Evolutionary conservation across 1,284 basidiomycete genomes (phyloP).

Genomic region (Sphaerobolus stellatus): DNA sequence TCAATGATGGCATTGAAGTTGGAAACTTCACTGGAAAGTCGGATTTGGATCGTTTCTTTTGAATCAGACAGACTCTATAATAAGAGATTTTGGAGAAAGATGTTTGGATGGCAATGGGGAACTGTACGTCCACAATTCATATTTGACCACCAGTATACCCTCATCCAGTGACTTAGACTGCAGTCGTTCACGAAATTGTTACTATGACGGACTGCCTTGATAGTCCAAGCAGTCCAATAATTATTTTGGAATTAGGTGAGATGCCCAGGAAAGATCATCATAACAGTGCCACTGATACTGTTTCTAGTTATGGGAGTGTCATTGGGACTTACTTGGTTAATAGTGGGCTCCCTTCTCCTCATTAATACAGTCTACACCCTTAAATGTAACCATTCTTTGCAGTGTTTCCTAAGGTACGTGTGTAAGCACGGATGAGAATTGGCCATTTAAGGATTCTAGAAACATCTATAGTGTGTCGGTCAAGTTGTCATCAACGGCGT

Average conservation of each 20-base stretch:
- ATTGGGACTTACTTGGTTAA: constrained; percentile 16
- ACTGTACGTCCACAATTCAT: constrained; percentile 13
- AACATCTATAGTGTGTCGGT: constrained; percentile 1
- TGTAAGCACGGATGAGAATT: background rate
- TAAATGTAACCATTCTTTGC: background rate
- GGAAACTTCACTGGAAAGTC: constrained; percentile 7
- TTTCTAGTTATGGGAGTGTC: constrained; percentile 18
- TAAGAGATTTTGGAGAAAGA: constrained; percentile 1
- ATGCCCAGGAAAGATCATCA: background rate
- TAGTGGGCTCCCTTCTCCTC: constrained; percentile 2
- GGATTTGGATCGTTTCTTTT: constrained; percentile 12
- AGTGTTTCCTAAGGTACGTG: constrained; percentile 10
- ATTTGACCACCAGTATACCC: background rate
- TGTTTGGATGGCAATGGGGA: constrained; percentile 12
- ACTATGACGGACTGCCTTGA: constrained; percentile 17
- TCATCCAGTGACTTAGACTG: background rate
- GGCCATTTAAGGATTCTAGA: too few species aligned
- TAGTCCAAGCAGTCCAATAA: constrained; percentile 12
- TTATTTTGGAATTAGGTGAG: constrained; percentile 18
- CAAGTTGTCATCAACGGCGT: constrained; percentile 3
- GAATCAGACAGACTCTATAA: background rate
- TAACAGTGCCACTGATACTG: background rate
- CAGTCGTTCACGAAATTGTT: constrained; percentile 16
- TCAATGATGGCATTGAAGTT: constrained; percentile 6
- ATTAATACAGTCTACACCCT: background rate